Evolutionary conservation across 768 basidiomycete species (phyloP).

Genomic region (Antrodiella citrinella): DNA sequence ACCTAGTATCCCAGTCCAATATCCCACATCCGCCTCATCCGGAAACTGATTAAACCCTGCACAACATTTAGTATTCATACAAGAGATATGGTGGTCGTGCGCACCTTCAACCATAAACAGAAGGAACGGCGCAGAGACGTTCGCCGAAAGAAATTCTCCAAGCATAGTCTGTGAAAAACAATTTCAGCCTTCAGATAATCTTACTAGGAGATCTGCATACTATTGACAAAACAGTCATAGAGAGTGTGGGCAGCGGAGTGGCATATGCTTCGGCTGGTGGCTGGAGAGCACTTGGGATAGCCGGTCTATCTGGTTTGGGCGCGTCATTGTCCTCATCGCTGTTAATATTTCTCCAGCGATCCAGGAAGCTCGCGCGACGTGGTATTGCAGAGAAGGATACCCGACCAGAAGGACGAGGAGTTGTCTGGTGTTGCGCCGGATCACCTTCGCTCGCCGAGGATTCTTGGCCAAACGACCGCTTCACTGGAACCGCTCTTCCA

Average conservation of each 20-base stretch:
- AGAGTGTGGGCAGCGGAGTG: constrained; percentile 78
- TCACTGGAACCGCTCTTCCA: neutral
- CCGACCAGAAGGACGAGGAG: constrained; percentile 12
- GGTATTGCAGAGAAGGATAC: constrained; percentile 18
- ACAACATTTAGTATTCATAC: too few species aligned
- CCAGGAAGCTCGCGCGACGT: constrained; percentile 16
- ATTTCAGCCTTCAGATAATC: neutral
- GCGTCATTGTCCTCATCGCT: constrained; percentile 17
- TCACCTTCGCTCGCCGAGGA: neutral
- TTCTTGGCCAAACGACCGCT: neutral
- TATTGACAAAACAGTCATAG: constrained; percentile 90
- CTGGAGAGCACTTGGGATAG: constrained; percentile 71
- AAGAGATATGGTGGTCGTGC: constrained; percentile 18
- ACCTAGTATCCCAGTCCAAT: constrained; percentile 85
- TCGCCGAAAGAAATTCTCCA: constrained; percentile 90
- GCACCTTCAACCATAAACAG: constrained; percentile 90
- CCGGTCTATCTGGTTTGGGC: constrained; percentile 40
- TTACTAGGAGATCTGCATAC: constrained; percentile 37
- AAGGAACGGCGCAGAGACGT: constrained; percentile 86
- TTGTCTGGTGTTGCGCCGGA: neutral
- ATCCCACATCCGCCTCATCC: constrained; percentile 81
- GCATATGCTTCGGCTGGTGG: constrained; percentile 52
- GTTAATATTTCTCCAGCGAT: constrained; percentile 13
- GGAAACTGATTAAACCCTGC: constrained; percentile 61
- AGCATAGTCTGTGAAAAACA: constrained; percentile 64